Base-by-base conservation (phyloP, 305 asterid species). In the Ruellia speciosa region DNA sequence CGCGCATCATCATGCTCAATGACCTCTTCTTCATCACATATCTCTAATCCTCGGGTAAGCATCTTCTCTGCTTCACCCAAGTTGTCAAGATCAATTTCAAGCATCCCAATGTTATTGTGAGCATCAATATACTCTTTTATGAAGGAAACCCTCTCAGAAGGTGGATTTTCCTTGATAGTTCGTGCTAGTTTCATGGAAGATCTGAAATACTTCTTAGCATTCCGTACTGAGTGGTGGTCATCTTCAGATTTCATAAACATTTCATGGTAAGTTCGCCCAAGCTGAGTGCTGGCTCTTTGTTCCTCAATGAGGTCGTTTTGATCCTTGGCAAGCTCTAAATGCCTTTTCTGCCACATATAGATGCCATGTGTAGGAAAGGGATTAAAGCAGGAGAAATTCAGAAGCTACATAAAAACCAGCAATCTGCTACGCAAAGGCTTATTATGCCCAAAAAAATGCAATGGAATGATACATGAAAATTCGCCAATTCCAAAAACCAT, bases 211-310 rank as follows among this genome's bases (percentile, higher is more conserved):
- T 81, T 86, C 71, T 85, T 85, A 56, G 94, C 94, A 69, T 78
- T 82, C 50, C 83, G 77, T 55, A 88, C 68, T 11, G 99, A 77
- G 33, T 31, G 48, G 58, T 86, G 96, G 73, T 93, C 94, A 71
- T 85, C 83, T 6, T 93, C 90, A 3, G 94, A 88, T 66, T 69
- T 78, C 54, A 84, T 6, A 73, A 93, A 93, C 65, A 88, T 73
- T 72, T 93, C 97, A 75, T 93, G 90, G 69, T 88, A 93, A 49
- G 96, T 84, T 68, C 99, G 82, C 53, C 99, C 99, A 37, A 93
- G 96, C 79, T 93, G 99, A 43, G 99, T 93, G 71, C 80, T 75
- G 24, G 97, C 97, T 77, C 99, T 80, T 76, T 88, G 97, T 77
- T 93, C 95, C 81, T 93, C 97, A 70, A 80, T 46, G 17, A 93